Base-by-base conservation (phyloP, 768 basidiomycete species). In the Psilocybe azurescens region DNA sequence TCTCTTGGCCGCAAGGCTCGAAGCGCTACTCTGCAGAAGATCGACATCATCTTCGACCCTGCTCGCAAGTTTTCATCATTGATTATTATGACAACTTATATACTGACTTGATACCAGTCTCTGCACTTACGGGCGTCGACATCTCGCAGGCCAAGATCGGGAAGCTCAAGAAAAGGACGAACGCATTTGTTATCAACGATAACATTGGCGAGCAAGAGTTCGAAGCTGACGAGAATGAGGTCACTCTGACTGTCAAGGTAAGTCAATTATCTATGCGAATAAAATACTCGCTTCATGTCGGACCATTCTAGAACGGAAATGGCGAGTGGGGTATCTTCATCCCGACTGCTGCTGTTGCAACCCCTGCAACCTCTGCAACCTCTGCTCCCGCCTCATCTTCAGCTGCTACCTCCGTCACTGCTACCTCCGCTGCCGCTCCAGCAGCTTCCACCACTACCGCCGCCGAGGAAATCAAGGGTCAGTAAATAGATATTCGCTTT, bases 291-390 rank as follows among this genome's bases (percentile, higher is more conserved):
- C 11, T 16, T 24, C n/a, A 41, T 28, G 3, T 29, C 18, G 11
- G 14, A 24, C 7, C 11, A 8, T 24, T 44, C 3, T 33, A 61
- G 60, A 61, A 60, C 38, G 48, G 56, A 9, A 52, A 18, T 24
- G 63, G 59, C 5, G 63, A 64, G 51, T 64, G 63, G 63, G 63
- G 48, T 32, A 57, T 64, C 50, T 57, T 64, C 33, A 60, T 60
- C 16, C 63, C 63, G n/a, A 53, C 55, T 29, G 33, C 59, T 36
- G 49, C 59, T 36, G 49, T 55, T 36, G 50, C 54, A 13, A 53
- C 39, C 18, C 8, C 41, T 5, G 41, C 41, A 39, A 14, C 38
- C 38, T 2, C 38, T n/a, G 11, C 41, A n/a, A 16, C 41, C 14
- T 13, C 41, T 4, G 38, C 38, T 8, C 14, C 38, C 38, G 38